phyloP scores from a whole-genome alignment of 2,329 filamentous ascomycete genomes.

The Neopestalotiopsis sp. region DNA sequence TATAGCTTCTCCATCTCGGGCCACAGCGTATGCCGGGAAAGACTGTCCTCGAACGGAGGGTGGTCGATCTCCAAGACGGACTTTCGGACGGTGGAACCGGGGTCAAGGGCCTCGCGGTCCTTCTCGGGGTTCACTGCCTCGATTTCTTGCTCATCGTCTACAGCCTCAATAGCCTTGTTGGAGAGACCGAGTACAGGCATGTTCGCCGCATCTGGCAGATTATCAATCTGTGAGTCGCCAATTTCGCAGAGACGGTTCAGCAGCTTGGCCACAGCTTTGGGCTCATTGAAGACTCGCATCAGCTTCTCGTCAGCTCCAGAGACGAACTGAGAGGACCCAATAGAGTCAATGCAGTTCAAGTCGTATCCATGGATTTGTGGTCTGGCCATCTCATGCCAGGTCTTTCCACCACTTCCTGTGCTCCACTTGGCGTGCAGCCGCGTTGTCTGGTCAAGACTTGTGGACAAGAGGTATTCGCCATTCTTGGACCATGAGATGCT shows the following conservation, averaged over 20 bases:
- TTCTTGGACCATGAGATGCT: slow-evolving; percentile 83
- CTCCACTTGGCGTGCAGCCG: slow-evolving; percentile 84
- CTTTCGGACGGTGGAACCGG: slow-evolving; percentile 59
- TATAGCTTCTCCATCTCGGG: slow-evolving; percentile 97
- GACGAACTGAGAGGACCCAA: slow-evolving; percentile 79
- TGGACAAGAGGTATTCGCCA: slow-evolving; percentile 86
- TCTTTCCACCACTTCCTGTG: slow-evolving; percentile 42
- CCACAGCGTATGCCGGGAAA: slow-evolving; percentile 91
- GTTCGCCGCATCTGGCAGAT: slow-evolving; percentile 85
- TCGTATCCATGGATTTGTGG: slow-evolving; percentile 99
- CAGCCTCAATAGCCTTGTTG: slow-evolving; percentile 83
- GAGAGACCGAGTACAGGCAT: slow-evolving; percentile 95
- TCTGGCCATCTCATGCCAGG: slow-evolving; percentile 95
- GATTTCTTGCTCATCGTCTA: slow-evolving; percentile 45
- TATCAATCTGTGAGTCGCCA: slow-evolving; percentile 40
- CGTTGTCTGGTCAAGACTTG: slow-evolving; percentile 90
- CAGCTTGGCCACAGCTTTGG: slow-evolving; percentile 79
- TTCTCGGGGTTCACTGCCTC: slow-evolving; percentile 46
- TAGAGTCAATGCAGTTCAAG: slow-evolving; percentile 86
- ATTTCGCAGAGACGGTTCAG: slow-evolving; percentile 72
- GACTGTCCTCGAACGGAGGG: slow-evolving; percentile 87
- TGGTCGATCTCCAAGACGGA: slow-evolving; percentile 69
- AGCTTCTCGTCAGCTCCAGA: slow-evolving; percentile 97
- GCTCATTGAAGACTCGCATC: slow-evolving; percentile 92
- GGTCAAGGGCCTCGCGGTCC: slow-evolving; percentile 59